Base-by-base conservation (phyloP, 805 yeast genomes). In the Kuraishia capsulata region DNA sequence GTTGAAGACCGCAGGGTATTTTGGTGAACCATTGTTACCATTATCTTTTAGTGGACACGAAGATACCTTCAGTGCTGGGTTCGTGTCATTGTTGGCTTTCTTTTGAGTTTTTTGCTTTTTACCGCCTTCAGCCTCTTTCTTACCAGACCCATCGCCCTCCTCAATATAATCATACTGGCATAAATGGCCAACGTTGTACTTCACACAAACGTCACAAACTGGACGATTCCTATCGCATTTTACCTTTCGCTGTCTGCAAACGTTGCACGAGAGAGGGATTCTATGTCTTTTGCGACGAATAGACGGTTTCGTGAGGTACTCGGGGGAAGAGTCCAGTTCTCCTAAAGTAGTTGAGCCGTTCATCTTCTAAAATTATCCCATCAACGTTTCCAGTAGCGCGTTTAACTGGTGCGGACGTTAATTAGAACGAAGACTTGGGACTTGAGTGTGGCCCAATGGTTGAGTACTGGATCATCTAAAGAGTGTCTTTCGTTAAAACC, bases 171-270 rank as follows among this genome's bases (percentile, higher is more conserved):
- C 14, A 36, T 61, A 61, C 3, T 44, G 37, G 40, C 65, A 61
- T 2, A 52, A 41, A 36, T 56, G 49, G 1, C 53, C 44, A 5
- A 51, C 53, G 30, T 53, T 51, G 36, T 52, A 48, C 35, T 49
- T 52, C 34, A 44, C 50, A 42, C 66, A 61, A 5, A 53, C 57
- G 5, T 47, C 43, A 40, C 66, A 61, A 26, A 49, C 52, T 0
- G 66, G 65, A 40, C 54, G 51, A 8, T 48, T 52, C 20, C 62
- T 47, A 34, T 59, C 66, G 44, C 66, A 61, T 62, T 69, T 70
- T 28, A 68, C 68, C 46, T 71, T 71, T 33, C 71, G 54, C 48
- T 57, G 62, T 16, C 72, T 58, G 42, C 77, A 71, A 30, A 63
- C 62, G 20, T 62, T 64, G 45, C 78, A 71, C 0, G 71, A 69